These are phyloP conservation scores for Claviceps arundinis DNA, from an alignment of 2,329 filamentous ascomycete species.

Conservation along the genomic window DNA sequence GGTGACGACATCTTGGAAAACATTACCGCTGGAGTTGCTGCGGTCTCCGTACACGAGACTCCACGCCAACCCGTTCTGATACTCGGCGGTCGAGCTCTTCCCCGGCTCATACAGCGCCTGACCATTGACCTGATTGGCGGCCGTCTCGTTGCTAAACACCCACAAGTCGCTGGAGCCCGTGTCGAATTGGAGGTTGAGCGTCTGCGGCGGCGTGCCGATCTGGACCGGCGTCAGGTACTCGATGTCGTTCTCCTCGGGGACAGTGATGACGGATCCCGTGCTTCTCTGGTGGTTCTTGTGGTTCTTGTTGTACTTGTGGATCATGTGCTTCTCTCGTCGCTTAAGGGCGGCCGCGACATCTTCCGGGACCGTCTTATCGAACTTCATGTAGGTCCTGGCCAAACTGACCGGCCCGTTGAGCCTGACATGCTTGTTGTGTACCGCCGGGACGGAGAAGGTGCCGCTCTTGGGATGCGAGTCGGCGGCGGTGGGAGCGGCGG, in stretches of 20 bases:
- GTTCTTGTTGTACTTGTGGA: neutral
- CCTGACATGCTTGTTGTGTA: constrained; percentile 5
- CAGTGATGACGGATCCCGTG: constrained; percentile 6
- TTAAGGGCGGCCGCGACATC: constrained; percentile 3
- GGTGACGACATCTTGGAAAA: constrained; percentile 29
- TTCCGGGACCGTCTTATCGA: constrained; percentile 4
- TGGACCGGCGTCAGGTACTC: constrained; percentile 9
- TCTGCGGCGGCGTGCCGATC: constrained; percentile 11
- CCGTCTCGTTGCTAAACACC: constrained; percentile 30
- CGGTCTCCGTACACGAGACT: constrained; percentile 30
- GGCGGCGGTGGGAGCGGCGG: constrained; percentile 5
- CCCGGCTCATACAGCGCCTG: constrained; percentile 27
- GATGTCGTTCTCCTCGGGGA: constrained; percentile 7
- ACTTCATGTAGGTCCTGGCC: constrained; percentile 10
- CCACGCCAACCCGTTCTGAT: constrained; percentile 26
- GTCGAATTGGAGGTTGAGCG: constrained; percentile 10
- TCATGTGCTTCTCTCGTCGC: neutral
- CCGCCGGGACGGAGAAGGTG: constrained; percentile 3
- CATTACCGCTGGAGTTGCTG: constrained; percentile 27
- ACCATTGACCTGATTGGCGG: constrained; percentile 20
- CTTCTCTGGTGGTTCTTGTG: neutral
- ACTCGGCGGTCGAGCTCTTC: constrained; percentile 24
- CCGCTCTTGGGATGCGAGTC: neutral
- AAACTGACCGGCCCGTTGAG: constrained; percentile 7
- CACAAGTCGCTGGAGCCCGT: constrained; percentile 16